phyloP scores from a whole-genome alignment of 2,329 filamentous ascomycete genomes.

The Xylariaceae sp. region DNA sequence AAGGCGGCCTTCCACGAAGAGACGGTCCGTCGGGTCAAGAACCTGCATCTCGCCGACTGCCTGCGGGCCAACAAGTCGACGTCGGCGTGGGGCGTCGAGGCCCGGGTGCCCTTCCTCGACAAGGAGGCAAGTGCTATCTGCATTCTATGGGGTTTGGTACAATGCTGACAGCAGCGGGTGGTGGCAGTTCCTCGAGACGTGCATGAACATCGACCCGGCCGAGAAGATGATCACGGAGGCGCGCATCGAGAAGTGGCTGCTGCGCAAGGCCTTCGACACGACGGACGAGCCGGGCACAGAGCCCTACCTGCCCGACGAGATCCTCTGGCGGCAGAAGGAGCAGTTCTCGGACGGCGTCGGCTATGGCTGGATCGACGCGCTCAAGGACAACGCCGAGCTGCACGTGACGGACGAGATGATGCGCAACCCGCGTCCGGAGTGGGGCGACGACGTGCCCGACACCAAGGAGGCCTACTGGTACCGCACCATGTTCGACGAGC shows the following conservation, averaged over 20 bases:
- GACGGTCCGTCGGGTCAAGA: conserved; percentile 89
- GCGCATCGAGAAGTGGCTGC: conserved; percentile 92
- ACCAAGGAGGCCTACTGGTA: conserved; percentile 77
- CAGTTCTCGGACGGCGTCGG: conserved; percentile 98
- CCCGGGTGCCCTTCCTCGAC: conserved; percentile 94
- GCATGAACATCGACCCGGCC: conserved; percentile 88
- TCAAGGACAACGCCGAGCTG: conserved; percentile 88
- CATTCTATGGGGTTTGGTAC: conserved; percentile 10
- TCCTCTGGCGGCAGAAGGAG: conserved; percentile 98
- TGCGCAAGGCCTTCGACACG: conserved; percentile 96
- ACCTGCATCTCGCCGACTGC: conserved; percentile 94
- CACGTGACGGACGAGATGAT: conserved; percentile 95
- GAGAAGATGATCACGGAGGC: conserved; percentile 95
- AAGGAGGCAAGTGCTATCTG: conserved; percentile 56
- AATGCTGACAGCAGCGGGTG: conserved; percentile 4
- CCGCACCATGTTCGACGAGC: conserved; percentile 95
- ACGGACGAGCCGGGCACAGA: conserved; percentile 70
- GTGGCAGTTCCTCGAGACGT: conserved; percentile 71
- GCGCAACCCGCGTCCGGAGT: conserved; percentile 95
- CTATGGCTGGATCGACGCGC: conserved; percentile 96
- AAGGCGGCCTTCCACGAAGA: conserved; percentile 92
- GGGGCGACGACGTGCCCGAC: conserved; percentile 87
- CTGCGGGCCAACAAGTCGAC: conserved; percentile 98
- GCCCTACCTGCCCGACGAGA: conserved; percentile 91
- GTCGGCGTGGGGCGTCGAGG: conserved; percentile 94